Conservation (phyloP, 1,139 yeast species). For the Komagataea norvegica region DNA sequence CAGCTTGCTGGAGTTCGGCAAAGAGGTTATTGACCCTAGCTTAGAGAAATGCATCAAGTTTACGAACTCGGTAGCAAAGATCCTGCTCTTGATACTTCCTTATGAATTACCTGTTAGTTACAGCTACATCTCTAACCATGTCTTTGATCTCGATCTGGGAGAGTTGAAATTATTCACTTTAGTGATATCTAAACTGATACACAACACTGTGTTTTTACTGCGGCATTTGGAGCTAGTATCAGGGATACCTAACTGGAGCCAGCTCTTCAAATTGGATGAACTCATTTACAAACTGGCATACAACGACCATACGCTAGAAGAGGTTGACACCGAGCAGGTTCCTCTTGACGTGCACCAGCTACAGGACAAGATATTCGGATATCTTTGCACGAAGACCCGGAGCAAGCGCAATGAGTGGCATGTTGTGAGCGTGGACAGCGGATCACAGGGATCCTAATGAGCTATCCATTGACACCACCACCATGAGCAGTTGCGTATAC, state of each 20-base stretch:
- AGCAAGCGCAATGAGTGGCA: slow-evolving; percentile 25
- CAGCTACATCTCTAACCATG: slow-evolving; percentile 5
- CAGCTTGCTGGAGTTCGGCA: slow-evolving; percentile 16
- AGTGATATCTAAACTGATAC: slow-evolving; percentile 3
- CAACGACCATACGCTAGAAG: slow-evolving; percentile 12
- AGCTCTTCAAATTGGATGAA: slow-evolving; percentile 20
- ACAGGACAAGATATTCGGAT: slow-evolving; percentile 1
- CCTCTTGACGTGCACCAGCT: slow-evolving; percentile 1
- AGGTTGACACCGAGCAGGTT: too few species aligned
- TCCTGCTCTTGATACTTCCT: slow-evolving; percentile 16
- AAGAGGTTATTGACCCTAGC: slow-evolving; percentile 19
- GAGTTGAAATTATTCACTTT: slow-evolving; percentile 1
- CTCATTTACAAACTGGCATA: slow-evolving; percentile 22
- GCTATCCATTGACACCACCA: not conserved
- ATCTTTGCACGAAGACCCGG: slow-evolving; percentile 7
- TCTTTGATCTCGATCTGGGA: slow-evolving; percentile 8
- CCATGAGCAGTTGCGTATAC: too few species aligned
- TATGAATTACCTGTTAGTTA: slow-evolving; percentile 10
- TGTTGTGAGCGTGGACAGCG: slow-evolving; percentile 19
- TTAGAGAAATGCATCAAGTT: slow-evolving; percentile 17
- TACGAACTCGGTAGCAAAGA: slow-evolving; percentile 14
- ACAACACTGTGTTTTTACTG: slow-evolving; percentile 5
- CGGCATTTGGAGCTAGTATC: slow-evolving; percentile 3
- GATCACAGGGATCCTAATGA: too few species aligned
- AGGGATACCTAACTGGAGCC: slow-evolving; percentile 4